phyloP scores from a whole-genome alignment of 305 asterid species.

The Euphrasia arctica region DNA sequence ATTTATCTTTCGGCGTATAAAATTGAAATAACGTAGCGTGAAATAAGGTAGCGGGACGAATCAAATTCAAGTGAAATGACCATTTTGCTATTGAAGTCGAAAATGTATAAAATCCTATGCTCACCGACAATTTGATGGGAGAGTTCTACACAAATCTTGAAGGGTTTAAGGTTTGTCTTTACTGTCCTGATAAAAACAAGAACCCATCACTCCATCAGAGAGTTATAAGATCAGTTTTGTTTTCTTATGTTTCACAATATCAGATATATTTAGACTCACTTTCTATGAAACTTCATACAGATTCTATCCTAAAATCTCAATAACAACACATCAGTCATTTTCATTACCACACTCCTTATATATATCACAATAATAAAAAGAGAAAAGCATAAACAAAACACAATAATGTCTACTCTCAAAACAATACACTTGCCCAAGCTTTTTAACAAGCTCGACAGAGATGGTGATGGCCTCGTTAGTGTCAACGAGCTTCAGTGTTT shows the following conservation, averaged over 20 bases:
- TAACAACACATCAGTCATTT: not conserved
- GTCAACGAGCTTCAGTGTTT: constrained; percentile 37
- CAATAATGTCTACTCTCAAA: constrained; percentile 36
- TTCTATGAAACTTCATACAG: too few species aligned
- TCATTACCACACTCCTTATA: not conserved
- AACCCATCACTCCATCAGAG: not conserved
- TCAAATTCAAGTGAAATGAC: too few species aligned
- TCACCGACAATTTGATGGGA: not conserved
- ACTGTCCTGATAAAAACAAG: constrained; percentile 4
- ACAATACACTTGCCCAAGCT: constrained; percentile 33
- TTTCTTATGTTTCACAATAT: too few species aligned
- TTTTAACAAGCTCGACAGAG: constrained; percentile 42
- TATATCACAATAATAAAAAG: not conserved
- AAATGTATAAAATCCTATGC: too few species aligned
- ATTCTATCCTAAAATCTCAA: too few species aligned
- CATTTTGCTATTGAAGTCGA: too few species aligned
- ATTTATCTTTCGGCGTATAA: too few species aligned
- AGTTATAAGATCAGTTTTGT: too few species aligned
- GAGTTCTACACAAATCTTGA: constrained; percentile 17
- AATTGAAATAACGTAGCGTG: too few species aligned
- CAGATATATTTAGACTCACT: too few species aligned
- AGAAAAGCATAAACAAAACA: not conserved
- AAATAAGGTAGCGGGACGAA: too few species aligned
- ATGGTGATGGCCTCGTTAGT: constrained; percentile 42
- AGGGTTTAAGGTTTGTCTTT: not conserved